These are phyloP conservation scores for Globisporangium perplexum DNA, from an alignment of 352 stramenopile species.

Conservation along the genomic window DNA sequence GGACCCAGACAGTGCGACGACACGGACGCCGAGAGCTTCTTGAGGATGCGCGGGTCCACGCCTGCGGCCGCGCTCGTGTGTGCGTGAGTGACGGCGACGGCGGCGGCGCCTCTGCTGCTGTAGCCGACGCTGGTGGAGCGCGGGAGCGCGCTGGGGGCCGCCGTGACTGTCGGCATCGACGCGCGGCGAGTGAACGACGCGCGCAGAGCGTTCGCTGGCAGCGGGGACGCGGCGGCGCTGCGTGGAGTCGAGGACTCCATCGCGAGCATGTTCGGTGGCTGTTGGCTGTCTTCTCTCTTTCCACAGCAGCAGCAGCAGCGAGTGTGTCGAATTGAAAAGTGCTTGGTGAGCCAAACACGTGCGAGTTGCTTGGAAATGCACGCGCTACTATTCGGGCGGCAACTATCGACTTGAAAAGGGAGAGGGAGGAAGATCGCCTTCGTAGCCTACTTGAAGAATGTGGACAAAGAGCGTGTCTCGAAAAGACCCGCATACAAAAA, in stretches of 20 bases:
- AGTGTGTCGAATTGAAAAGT: not conserved
- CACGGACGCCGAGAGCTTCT: slow-evolving; percentile 72
- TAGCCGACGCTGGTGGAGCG: slow-evolving; percentile 5
- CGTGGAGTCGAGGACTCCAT: not conserved
- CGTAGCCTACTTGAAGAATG: not conserved
- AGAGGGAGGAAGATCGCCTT: not conserved
- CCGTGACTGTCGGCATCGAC: slow-evolving; percentile 10
- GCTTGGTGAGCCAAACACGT: not conserved
- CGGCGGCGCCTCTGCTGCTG: slow-evolving; percentile 14
- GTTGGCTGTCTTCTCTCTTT: not conserved
- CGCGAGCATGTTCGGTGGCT: not conserved
- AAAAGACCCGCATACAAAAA: not conserved
- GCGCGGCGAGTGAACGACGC: slow-evolving; percentile 11
- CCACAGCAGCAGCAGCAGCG: not conserved
- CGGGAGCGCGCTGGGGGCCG: not conserved
- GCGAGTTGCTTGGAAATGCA: not conserved
- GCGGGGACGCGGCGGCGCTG: slow-evolving; percentile 4
- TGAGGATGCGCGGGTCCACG: slow-evolving; percentile 76
- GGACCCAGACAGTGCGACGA: slow-evolving; percentile 61
- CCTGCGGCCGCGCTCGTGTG: slow-evolving; percentile 17
- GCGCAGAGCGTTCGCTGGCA: not conserved
- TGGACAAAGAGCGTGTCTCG: not conserved
- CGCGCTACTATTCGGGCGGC: too few relatives aligned
- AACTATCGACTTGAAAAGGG: not conserved
- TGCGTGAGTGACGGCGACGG: slow-evolving; percentile 29